These are phyloP conservation scores for Phytophthora parvispora DNA, from an alignment of 352 stramenopile species.

Conservation along the genomic window DNA sequence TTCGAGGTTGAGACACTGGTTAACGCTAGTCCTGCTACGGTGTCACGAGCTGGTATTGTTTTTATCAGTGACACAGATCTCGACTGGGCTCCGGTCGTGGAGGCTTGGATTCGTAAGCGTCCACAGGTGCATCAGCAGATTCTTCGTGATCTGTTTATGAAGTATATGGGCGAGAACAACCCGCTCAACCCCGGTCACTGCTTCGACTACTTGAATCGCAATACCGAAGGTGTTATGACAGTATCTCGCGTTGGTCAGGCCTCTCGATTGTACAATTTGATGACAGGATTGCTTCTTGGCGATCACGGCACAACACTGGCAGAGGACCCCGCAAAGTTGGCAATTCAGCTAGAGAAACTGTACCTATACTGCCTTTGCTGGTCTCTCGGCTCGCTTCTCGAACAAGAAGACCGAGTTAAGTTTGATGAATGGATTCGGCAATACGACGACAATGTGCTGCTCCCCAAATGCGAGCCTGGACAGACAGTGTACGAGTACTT, in stretches of 20 bases:
- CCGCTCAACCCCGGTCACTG: constrained; percentile 95
- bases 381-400: constrained; percentile 96
- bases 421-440: constrained; percentile 97
- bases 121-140: constrained; percentile 90
- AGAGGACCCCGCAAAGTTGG: constrained; percentile 75
- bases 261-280: constrained; percentile 84
- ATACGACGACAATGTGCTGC: constrained; percentile 92
- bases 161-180: constrained; percentile 97
- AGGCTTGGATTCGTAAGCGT: constrained; percentile 97
- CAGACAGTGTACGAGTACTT: constrained; percentile 96
- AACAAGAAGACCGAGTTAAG: constrained; percentile 96
- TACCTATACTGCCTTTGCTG: constrained; percentile 98
- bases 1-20: constrained; percentile 98
- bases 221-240: constrained; percentile 95
- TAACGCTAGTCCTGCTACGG: constrained; percentile 97
- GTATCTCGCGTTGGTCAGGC: constrained; percentile 94
- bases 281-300: constrained; percentile 93
- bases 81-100: constrained; percentile 97
- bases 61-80: constrained; percentile 99
- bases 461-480: constrained; percentile 92
- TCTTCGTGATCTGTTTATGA: constrained; percentile 94
- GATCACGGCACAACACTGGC: constrained; percentile 76
- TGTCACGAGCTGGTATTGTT: constrained; percentile 98
- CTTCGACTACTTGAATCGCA: constrained; percentile 97
- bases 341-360: constrained; percentile 95